Percentiles rank a stretch among this genome's conserved stretches.
phyloP scores from a whole-genome alignment of 257 asterid genomes.

The Lycium ferocissimum region DNA sequence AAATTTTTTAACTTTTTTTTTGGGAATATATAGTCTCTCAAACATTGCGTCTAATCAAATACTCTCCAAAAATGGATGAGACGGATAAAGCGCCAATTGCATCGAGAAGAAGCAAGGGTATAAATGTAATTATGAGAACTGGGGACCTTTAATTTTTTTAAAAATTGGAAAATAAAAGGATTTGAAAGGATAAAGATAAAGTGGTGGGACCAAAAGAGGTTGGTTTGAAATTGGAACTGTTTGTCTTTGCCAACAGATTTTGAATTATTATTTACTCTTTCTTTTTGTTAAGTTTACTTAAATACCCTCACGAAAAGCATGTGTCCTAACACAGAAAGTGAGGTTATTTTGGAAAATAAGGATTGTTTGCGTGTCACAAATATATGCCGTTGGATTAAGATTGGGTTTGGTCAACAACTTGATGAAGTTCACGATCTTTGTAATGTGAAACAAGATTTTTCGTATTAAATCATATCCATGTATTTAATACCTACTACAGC shows the following conservation, averaged over 20 bases:
- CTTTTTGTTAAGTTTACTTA: background rate
- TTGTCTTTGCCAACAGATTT: conserved; percentile 13
- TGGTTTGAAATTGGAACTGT: conserved; percentile 35
- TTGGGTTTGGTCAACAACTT: conserved; percentile 48
- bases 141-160: background rate
- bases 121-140: background rate
- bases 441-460: background rate
- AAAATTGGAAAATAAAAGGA: background rate
- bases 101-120: background rate
- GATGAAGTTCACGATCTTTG: conserved; percentile 15
- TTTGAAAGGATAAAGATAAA: conserved; percentile 28
- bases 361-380: background rate
- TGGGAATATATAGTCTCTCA: too few species aligned
- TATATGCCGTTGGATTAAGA: background rate
- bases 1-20: too few species aligned
- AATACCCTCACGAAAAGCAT: background rate
- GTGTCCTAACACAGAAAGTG: background rate
- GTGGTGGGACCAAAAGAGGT: conserved; percentile 26
- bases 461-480: background rate
- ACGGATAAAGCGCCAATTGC: background rate
- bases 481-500: too few species aligned
- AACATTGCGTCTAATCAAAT: too few species aligned
- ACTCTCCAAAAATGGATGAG: background rate
- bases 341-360: background rate
- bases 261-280: background rate